These are phyloP conservation scores for Rhodocollybia butyracea DNA, from an alignment of 768 basidiomycete genomes.

Conservation along the genomic window DNA sequence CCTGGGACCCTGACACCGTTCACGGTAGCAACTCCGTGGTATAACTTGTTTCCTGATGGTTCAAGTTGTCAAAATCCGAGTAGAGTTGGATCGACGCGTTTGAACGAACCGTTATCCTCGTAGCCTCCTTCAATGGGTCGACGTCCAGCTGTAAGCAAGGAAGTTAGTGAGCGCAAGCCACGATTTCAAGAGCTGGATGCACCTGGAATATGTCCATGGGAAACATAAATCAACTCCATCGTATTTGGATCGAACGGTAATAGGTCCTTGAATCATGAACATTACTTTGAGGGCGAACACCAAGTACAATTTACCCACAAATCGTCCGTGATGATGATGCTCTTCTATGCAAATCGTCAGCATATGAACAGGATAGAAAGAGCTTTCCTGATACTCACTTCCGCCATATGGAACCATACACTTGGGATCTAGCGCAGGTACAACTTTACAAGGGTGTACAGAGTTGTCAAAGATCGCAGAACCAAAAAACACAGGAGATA, in stretches of 20 bases:
- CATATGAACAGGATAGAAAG: no score
- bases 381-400: no score
- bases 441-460: conserved; percentile 85
- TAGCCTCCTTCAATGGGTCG: conserved; percentile 71
- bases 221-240: conserved; percentile 75
- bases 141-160: conserved; percentile 34
- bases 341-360: no score
- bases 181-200: no score
- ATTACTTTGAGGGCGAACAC: background rate
- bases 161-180: no score
- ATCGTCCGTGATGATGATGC: conserved; percentile 59
- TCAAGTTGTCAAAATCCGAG: no score
- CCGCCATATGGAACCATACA: conserved; percentile 65
- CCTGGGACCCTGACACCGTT: conserved; percentile 62
- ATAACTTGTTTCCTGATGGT: conserved; percentile 53
- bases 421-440: conserved; percentile 47
- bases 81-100: no score
- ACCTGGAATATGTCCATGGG: conserved; percentile 62
- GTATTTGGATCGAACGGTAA: conserved; percentile 61
- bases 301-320: conserved; percentile 12
- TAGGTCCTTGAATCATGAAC: conserved; percentile 39
- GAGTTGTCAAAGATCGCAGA: conserved; percentile 65
- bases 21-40: conserved; percentile 59
- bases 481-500: conserved; percentile 64
- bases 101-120: conserved; percentile 62